Conservation (phyloP, 176 grass and related monocot genomes). For the Triticum aestivum region IWGSC_CS_RefSeq_v2.1 NC_057814.1:35471373-35471872, state of each 20-base stretch:
- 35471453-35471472: not conserved
- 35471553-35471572: conserved; percentile 16
- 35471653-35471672: conserved; percentile 35
- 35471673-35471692: not conserved
- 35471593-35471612: not conserved
- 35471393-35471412: conserved; percentile 53
- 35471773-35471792: not conserved
- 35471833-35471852: not conserved
- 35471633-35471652: not conserved
- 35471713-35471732: not conserved
- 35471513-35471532: conserved; percentile 44
- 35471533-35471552: not conserved
- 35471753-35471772: not conserved
- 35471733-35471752: not conserved
- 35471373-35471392: not conserved
- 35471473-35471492: conserved; percentile 6
- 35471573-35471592: not conserved
- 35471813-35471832: no score
- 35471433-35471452: not conserved
- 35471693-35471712: not conserved
- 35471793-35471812: not conserved
- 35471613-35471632: not conserved
- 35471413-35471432: not conserved
- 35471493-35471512: conserved; percentile 37
- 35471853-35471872: not conserved